A percentile compares a stretch with the other conserved stretches of the same genome.
These are phyloP conservation scores for Panaeolus cyanescens DNA, from an alignment of 768 basidiomycete genomes.

Conservation along the genomic window DNA sequence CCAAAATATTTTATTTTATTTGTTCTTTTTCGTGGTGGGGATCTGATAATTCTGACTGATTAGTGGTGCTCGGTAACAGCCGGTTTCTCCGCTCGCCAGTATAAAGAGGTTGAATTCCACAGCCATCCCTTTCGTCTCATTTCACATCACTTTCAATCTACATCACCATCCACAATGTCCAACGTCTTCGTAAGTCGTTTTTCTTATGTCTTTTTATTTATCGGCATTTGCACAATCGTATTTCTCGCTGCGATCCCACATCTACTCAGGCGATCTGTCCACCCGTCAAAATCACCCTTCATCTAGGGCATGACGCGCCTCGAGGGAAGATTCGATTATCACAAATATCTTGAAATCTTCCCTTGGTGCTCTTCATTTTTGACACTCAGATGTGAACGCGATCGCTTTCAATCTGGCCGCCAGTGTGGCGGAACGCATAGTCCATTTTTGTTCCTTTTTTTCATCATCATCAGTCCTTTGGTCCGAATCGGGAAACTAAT, in stretches of 20 bases:
- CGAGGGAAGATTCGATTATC: background rate
- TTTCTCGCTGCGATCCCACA: background rate
- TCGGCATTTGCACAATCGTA: background rate
- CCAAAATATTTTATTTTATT: background rate
- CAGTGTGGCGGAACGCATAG: slow-evolving; percentile 13
- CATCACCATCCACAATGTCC: slow-evolving; percentile 27
- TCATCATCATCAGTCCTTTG: background rate
- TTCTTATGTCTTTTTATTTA: background rate
- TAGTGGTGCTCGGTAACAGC: slow-evolving; percentile 1
- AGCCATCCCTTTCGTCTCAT: background rate
- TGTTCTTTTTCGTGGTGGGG: background rate
- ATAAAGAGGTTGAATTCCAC: background rate
- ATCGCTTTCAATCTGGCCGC: background rate
- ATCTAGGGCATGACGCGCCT: background rate
- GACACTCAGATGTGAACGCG: background rate
- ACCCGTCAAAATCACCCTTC: background rate
- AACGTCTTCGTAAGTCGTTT: slow-evolving; percentile 29
- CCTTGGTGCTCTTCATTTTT: background rate
- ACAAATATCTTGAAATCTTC: background rate
- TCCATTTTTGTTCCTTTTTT: background rate
- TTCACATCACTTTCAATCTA: slow-evolving; percentile 5
- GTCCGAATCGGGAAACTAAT: slow-evolving; percentile 2
- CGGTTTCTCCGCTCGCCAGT: slow-evolving; percentile 1
- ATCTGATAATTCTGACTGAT: background rate
- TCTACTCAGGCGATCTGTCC: background rate